phyloP scores from a whole-genome alignment of 495 filamentous ascomycete species.

The Lentithecium fluviatile region DNA sequence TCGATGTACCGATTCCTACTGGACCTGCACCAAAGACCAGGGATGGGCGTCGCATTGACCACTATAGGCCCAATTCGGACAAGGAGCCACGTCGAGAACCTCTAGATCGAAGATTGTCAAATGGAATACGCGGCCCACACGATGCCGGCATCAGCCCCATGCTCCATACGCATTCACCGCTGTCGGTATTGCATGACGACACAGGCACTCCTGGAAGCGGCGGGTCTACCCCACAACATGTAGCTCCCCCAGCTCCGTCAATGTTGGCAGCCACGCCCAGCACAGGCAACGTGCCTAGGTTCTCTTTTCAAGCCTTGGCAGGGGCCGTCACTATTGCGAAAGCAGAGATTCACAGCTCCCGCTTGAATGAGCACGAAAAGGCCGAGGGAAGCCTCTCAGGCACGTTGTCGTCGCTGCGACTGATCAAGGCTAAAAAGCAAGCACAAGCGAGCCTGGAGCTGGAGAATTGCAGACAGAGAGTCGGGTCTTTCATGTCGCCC shows the following conservation, averaged over 20 bases:
- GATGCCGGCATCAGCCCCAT: background rate
- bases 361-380: too few relatives aligned
- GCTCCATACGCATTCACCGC: too few relatives aligned
- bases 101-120: background rate
- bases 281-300: background rate
- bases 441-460: too few relatives aligned
- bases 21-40: conserved; percentile 1
- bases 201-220: background rate
- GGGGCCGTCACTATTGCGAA: too few relatives aligned
- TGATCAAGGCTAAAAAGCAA: too few relatives aligned
- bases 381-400: too few relatives aligned
- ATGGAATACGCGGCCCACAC: background rate
- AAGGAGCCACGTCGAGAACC: background rate
- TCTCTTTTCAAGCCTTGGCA: too few relatives aligned
- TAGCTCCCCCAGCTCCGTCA: background rate
- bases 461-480: too few relatives aligned
- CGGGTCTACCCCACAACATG: conserved; percentile 1
- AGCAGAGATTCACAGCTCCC: too few relatives aligned
- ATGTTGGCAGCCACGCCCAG: background rate
- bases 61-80: background rate
- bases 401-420: too few relatives aligned
- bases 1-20: background rate
- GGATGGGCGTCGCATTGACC: conserved; percentile 10
- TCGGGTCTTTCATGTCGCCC: too few relatives aligned
- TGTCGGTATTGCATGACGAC: too few relatives aligned